These are phyloP conservation scores for Medicago truncatula DNA, from an alignment of 306 rosid genomes.

Conservation along the genomic window DNA sequence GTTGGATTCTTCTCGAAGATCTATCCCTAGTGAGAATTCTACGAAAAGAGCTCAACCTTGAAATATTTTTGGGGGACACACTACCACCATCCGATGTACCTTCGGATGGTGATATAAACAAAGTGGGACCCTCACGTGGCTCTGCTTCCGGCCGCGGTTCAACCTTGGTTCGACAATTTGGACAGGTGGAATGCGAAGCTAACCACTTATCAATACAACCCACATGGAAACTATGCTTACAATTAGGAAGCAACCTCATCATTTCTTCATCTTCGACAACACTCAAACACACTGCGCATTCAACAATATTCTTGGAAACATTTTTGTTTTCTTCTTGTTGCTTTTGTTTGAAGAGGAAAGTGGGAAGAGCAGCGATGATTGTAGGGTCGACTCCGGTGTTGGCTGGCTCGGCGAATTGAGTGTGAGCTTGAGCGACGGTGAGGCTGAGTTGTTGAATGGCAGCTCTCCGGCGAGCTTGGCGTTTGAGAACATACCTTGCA, in stretches of 20 bases:
- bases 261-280: conserved; percentile 51
- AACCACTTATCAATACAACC: conserved; percentile 69
- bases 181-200: conserved; percentile 60
- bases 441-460: conserved; percentile 55
- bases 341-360: conserved; percentile 46
- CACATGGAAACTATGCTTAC: conserved; percentile 68
- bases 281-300: conserved; percentile 71
- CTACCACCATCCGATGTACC: conserved; percentile 43
- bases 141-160: conserved; percentile 47
- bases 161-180: conserved; percentile 62
- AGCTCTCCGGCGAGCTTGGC: conserved; percentile 69
- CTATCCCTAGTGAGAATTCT: conserved; percentile 61
- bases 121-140: conserved; percentile 57
- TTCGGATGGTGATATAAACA: conserved; percentile 27
- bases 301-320: background rate
- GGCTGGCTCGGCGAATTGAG: conserved; percentile 36
- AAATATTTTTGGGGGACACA: conserved; percentile 41
- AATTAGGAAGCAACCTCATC: conserved; percentile 59
- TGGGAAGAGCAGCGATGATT: conserved; percentile 55
- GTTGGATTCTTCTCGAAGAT: conserved; percentile 53
- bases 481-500: conserved; percentile 63
- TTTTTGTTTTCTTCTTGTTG: background rate
- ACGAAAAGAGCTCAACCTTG: conserved; percentile 58
- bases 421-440: conserved; percentile 45
- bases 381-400: conserved; percentile 57